Base-by-base conservation (phyloP, 2,329 filamentous ascomycete species). In the Coleophoma cylindrospora region DNA sequence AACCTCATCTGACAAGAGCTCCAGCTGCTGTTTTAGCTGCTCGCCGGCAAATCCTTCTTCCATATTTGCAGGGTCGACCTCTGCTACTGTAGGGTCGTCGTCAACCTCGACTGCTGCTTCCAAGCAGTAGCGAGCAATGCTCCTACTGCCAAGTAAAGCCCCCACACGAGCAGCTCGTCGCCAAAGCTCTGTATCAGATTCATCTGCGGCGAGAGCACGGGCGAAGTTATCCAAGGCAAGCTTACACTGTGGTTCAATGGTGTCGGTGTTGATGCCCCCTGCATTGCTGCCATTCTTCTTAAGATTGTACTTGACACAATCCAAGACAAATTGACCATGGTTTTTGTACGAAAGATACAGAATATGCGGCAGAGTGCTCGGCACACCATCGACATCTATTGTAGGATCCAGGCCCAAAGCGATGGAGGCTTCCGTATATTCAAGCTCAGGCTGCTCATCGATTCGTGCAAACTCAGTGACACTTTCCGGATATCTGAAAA, bases 311-410 rank as follows among this genome's bases (percentile, higher is more conserved):
- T 76, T 83, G 57, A 86, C 80, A 51, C 71, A 74, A 65, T 99
- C 92, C n/a, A 99, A 74, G 51, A 86, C 74, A 64, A 95, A 96
- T 63, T 97, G 89, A 40, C 91, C 94, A 69, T 92, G 85, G 61
- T 97, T 99, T 68, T 97, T 99, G 74, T 95, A 90, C 1, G 92
- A 88, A 8, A 99, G 79, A 62, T 96, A 96, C 17, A 97, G 77
- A 11, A 95, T 91, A 63, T 96, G 91, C 0, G 89, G 86, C 10
- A 97, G 73, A 45, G 86, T 92, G 63, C 87, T 94, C 14, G 86
- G 89, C 2, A 84, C 83, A 27, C 82, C 85, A 56, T 95, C 90
- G 45, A 84, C 81, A 51, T 79, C 80, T 27, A 80, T 78, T 22
- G 79, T 72, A 8, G 76, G 70, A 48, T 80, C 79, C n/a, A 81